Conservation (phyloP, 1,139 yeast species). For the Spencermartinsiella ligniputridi region DNA sequence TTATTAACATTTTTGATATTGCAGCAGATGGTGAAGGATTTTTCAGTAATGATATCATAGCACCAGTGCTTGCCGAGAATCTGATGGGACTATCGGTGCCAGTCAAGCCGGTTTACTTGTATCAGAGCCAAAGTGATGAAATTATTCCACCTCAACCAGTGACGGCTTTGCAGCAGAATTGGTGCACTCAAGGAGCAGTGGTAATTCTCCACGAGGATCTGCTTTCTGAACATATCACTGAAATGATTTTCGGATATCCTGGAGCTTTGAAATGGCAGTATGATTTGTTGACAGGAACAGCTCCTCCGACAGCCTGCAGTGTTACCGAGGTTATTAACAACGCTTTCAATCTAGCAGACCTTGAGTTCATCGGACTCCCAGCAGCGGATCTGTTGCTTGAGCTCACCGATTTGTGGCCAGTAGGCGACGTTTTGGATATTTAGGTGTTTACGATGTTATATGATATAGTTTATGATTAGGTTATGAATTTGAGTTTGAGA, state of each 20-base stretch:
- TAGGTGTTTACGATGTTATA: no score
- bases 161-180: constrained; percentile 16
- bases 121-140: constrained; percentile 28
- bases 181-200: constrained; percentile 25
- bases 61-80: constrained; percentile 11
- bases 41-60: constrained; percentile 10
- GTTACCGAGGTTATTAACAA: background rate
- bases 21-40: constrained; percentile 19
- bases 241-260: background rate
- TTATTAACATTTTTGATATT: constrained; percentile 20
- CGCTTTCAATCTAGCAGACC: background rate
- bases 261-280: background rate
- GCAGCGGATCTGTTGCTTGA: background rate
- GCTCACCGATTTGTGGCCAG: no score
- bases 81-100: constrained; percentile 13
- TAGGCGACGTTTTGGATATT: no score
- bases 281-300: background rate
- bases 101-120: constrained; percentile 22
- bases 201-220: background rate
- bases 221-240: background rate
- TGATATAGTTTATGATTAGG: no score
- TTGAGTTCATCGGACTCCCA: background rate
- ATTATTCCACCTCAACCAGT: constrained; percentile 22
- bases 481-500: no score
- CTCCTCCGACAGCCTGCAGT: background rate